A percentile compares a stretch with the other conserved stretches of the same genome.
phyloP scores from a whole-genome alignment of 306 rosid genomes.

The Lathyrus sativus region DNA sequence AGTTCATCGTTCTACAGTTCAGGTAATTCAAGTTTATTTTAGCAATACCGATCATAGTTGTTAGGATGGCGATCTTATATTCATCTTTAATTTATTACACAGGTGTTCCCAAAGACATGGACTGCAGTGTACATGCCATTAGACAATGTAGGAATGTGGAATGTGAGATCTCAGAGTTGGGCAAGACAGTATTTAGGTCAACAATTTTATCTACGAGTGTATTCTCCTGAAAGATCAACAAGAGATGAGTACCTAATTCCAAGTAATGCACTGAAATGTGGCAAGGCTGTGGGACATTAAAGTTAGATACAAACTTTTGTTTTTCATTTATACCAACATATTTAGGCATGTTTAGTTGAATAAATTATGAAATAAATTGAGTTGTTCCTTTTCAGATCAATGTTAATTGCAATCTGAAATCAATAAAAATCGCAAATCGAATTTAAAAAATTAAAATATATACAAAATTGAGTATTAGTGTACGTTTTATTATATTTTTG shows the following conservation, averaged over 20 bases:
- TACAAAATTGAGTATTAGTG: too few relatives aligned
- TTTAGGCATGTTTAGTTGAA: too few relatives aligned
- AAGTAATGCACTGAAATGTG: slow-evolving; percentile 67
- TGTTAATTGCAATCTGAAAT: too few relatives aligned
- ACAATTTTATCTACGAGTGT: slow-evolving; percentile 78
- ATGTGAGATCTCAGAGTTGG: slow-evolving; percentile 83
- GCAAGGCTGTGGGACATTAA: slow-evolving; percentile 57
- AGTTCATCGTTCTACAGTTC: slow-evolving; percentile 76
- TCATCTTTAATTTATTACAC: neutral
- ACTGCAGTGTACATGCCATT: slow-evolving; percentile 80
- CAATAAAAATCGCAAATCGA: too few relatives aligned
- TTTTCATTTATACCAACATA: too few relatives aligned
- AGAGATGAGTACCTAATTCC: slow-evolving; percentile 87
- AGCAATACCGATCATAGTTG: too few relatives aligned
- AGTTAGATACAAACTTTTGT: neutral
- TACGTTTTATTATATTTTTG: too few relatives aligned
- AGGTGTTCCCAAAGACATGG: slow-evolving; percentile 91
- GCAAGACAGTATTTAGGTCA: slow-evolving; percentile 78
- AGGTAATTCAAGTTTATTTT: slow-evolving; percentile 49
- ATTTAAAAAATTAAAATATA: too few relatives aligned
- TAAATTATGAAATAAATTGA: too few relatives aligned
- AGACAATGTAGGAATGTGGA: slow-evolving; percentile 97
- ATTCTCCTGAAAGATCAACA: slow-evolving; percentile 74
- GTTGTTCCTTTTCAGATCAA: too few relatives aligned
- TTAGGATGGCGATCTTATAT: too few relatives aligned